Base-by-base conservation (phyloP, 192 early-diverging fungal genomes). In the Thamnidium elegans region DNA sequence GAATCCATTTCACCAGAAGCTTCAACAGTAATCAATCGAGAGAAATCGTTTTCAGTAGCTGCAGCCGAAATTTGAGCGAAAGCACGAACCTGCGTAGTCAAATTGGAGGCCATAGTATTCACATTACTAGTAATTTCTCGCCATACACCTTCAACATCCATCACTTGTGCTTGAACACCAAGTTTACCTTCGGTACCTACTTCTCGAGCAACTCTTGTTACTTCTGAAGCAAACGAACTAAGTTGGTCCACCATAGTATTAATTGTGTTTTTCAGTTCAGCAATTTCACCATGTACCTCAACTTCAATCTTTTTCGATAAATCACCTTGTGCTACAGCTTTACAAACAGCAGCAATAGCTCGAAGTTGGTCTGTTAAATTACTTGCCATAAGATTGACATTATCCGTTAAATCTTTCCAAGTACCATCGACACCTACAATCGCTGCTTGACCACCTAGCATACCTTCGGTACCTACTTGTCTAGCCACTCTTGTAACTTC, bases 101-200 rank as follows among this genome's bases (percentile, higher is more conserved):
- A 64, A 67, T 85, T 86, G 20, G 64, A 55, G n/a, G 80, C 84
- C 84, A 85, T 85, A 58, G 62, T 75, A 66, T 85, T 85, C 69
- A 85, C 88, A 52, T 86, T 88, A 21, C 76, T 75, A 0, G 88
- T 89, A 20, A 89, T 77, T 55, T 90, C 90, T 23, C 81, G 80
- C 90, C 90, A 92, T 0, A 78, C 79, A 21, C 90, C 90, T 36
- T 82, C 83, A 2, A 89, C 87, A 62, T 85, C 88, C n/a, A 70
- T 69, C 0, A 92, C 90, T 39, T 86, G 78, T 0, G 88, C 90
- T 65, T 90, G 87, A 17, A 81, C 90, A 42, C 90, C 90, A 14
- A 92, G 71, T 45, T 85, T 87, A 34, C 90, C 90, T 50, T 89
- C 84, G 0, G 78, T 86, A 51, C 86, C 86, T 9, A 87, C 86